Evolutionary conservation across 768 basidiomycete genomes (phyloP), one percentile per base, ranked within the genome.

Genomic region (Mycena pura): DNA sequence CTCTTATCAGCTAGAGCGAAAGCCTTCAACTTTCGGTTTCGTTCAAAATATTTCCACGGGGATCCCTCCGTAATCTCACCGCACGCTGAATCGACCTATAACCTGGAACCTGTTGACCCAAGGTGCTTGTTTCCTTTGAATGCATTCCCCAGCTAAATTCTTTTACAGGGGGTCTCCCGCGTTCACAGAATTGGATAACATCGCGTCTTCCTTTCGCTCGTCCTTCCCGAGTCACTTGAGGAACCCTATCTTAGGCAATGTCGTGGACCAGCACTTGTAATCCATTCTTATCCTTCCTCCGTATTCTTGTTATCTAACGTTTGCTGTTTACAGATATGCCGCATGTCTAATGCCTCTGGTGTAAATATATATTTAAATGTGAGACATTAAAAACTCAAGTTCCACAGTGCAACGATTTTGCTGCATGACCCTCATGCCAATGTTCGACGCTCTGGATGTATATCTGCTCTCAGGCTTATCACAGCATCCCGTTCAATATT

Each of bases 381-480:
- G 14, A 13, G 24, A 19, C 8, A 22, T 27, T 66, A 29, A 44
- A 52, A 31, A 29, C 46, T 64, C 28, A 66, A 29, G 11, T 44
- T 38, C 55, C 24, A 5, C 64, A 93, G 91, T 13, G 84, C 88
- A 6, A 84, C 77, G 14, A 88, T 93, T 50, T 77, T 91, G 19
- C 74, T 93, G 39, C 91, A 92, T 66, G 91, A 93, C 63, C 89
- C 90, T 3, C 90, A 91, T 68, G 89, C 90, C 17, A 82, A 85
- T 59, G 78, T 89, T 45, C 77, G 79, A 24, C 76, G 73, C 44
- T 79, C 80, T 17, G 84, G 84, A 32, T 92, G 90, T 65, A 79
- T 86, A 39, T 91, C 89, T 39, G 87, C 90, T 14, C 79, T 86
- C 65, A 89, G 85, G 68, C 86, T 92, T 28, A 75, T 92, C 8